These are phyloP conservation scores for Panaeolus cyanescens DNA, from an alignment of 768 basidiomycete species.

Conservation along the genomic window DNA sequence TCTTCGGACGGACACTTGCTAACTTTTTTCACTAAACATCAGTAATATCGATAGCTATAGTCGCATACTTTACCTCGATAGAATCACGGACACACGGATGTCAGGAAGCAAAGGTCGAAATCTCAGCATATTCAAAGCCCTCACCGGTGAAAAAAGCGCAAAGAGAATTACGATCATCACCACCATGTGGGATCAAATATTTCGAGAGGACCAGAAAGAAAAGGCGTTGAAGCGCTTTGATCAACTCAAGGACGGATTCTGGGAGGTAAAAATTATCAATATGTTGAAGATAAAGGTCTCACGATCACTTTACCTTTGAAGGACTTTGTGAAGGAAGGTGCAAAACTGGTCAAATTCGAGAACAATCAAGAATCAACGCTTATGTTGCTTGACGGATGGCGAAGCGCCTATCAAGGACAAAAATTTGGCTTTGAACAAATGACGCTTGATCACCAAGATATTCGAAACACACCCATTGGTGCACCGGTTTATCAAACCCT, in stretches of 20 bases:
- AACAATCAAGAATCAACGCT: conserved; percentile 5
- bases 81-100: conserved; percentile 43
- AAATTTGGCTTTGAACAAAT: neutral
- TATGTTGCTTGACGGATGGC: neutral
- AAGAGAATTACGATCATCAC: conserved; percentile 50
- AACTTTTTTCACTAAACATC: neutral
- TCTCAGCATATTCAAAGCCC: conserved; percentile 44
- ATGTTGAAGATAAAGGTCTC: neutral
- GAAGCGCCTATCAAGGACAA: neutral
- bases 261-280: conserved; percentile 3
- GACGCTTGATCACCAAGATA: neutral
- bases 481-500: neutral
- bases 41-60: neutral
- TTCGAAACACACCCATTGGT: neutral
- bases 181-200: conserved; percentile 44
- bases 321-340: conserved; percentile 7
- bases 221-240: conserved; percentile 10
- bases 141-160: conserved; percentile 47
- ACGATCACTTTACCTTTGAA: neutral
- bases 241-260: conserved; percentile 18
- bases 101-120: conserved; percentile 41
- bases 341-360: conserved; percentile 12
- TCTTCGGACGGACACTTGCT: too few relatives aligned
- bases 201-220: conserved; percentile 11
- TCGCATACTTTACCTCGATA: conserved; percentile 44